Evolutionary conservation across 768 basidiomycete genomes (phyloP), one percentile per base, ranked within the genome.

Genomic region (Naematelia encephala): DNA sequence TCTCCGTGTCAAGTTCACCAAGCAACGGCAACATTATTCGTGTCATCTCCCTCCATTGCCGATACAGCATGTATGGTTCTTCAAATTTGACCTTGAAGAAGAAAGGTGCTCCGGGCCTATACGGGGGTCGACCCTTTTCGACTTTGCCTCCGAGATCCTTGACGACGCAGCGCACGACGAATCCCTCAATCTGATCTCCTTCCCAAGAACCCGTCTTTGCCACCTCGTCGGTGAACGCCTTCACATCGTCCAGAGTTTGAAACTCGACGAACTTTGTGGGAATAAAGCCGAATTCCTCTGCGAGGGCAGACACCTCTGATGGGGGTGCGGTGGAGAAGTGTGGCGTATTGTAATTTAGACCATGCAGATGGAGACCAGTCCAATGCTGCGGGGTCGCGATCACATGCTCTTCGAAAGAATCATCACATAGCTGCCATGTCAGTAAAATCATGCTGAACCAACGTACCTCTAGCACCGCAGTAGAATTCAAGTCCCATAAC

Each of bases 81-180:
- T 98, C 92, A 77, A 97, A 98, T 75, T 99, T 99, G 80, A 98
- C 83, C 74, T 99, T 99, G 86, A 96, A 98, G 83, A 99, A 97
- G 82, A 97, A 94, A 0, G 90, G 87, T 1, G 88, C 85, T 27
- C 87, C 90, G 0, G 86, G 77, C 0, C 81, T 75, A 71, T 97
- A 96, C 0, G 91, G 92, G 25, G 79, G 79, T 60, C 70, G 68
- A 52, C 67, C 67, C 3, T 39, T 13, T 12, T 26, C 26, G 19
- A 48, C 34, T 25, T 54, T 45, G 13, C 50, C 43, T 80, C 82
- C 2, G 16, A 39, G 34, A 16, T 23, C 25, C 80, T 81, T 63
- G 64, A 91, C 84, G 60, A 81, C 82, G 1, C 87, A 87, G 59
- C 93, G 86, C 10, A 97, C 90, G 69, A 98, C 93, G 73, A 97